Conservation (phyloP, 345 rosid genomes). For the Syzygium aqueum region DNA sequence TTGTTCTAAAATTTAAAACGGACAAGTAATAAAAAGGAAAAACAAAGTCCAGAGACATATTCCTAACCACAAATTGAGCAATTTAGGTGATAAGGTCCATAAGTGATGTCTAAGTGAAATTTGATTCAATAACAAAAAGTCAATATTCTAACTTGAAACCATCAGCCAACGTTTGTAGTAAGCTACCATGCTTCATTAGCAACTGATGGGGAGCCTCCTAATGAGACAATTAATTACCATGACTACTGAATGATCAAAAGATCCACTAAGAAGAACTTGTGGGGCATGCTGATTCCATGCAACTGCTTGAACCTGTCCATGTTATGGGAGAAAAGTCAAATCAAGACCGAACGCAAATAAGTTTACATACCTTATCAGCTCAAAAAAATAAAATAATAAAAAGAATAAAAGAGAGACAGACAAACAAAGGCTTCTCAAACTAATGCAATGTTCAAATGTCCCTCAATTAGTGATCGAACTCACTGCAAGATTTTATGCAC, state of each 20-base stretch:
- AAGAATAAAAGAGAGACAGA: too few species aligned
- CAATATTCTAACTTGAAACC: background rate
- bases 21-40: background rate
- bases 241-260: constrained; percentile 78
- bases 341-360: background rate
- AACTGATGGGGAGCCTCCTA: background rate
- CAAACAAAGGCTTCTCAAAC: background rate
- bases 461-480: background rate
- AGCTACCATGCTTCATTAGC: too few species aligned
- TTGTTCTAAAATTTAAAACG: background rate
- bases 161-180: too few species aligned
- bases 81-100: background rate
- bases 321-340: constrained; percentile 1
- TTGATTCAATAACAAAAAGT: background rate
- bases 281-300: constrained; percentile 80
- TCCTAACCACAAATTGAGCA: background rate
- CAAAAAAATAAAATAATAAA: background rate
- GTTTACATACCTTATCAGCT: background rate
- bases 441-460: background rate
- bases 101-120: background rate
- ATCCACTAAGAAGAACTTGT: constrained; percentile 89
- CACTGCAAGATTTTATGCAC: background rate
- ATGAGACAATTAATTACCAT: constrained; percentile 41
- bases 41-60: background rate
- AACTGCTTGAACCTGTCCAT: constrained; percentile 78